Evolutionary conservation across 2,329 filamentous ascomycete species (phyloP), one percentile per base, ranked within the genome.

Genomic region (Elsinoe ampelina): DNA sequence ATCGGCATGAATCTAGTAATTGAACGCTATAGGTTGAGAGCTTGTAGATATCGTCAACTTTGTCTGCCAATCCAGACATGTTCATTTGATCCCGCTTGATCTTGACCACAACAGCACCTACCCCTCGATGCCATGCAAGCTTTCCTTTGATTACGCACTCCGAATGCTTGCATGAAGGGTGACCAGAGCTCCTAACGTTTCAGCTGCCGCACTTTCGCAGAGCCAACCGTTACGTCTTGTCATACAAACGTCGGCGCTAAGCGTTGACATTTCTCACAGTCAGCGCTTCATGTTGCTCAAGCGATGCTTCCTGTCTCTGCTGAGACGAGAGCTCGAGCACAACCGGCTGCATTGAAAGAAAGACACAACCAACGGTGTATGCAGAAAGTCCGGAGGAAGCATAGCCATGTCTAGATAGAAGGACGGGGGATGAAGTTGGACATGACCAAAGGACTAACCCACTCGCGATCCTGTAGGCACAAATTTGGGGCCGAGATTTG

Each of bases 201-300:
- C 48, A 38, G 11, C 19, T 52, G 34, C 19, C 48, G 48, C 34
- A 35, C 32, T 45, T 26, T 45, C 19, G 41, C 41, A 22, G 41
- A 45, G 41, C 41, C 32, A 35, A 39, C 48, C 48, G 48, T 52
- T 52, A 26, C 34, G 10, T 39, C 32, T 39, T 52, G 54, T 48
- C 47, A 30, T 10, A 56, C 54, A 34, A 56, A 56, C 39, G 54
- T 56, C 42, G 54, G 41, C 54, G 54, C 42, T 56, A 48, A 38
- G 42, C 54, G 54, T 56, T 56, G 41, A 22, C 12, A 35, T 26
- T 38, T 45, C 54, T 19, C 17, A 39, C 54, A 56, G 41, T 12
- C 20, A 36, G 41, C 22, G 54, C 39, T 26, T 56, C 42, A 56
- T 55, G 54, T 56, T 56, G 54, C 54, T 56, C 41, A 56, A 56